Base-by-base conservation (phyloP, 495 filamentous ascomycete species). In the Glonium stellatum region DNA sequence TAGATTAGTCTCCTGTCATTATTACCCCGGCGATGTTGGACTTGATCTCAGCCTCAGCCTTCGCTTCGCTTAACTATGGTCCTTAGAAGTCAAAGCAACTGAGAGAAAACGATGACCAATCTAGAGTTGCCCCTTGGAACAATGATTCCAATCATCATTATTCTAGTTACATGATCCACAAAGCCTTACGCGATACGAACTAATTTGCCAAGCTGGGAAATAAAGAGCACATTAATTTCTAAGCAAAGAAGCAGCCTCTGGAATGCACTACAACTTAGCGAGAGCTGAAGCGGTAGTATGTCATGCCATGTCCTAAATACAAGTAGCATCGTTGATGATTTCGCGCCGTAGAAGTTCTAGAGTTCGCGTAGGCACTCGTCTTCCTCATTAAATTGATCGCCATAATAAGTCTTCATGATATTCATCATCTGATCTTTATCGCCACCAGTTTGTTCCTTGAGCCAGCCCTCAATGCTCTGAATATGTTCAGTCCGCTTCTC, bases 401-500 rank as follows among this genome's bases (percentile, higher is more conserved):
- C 85, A 67, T 87, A 88, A 64, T 77, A 78, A 44, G 76, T 71
- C 50, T 74, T 75, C 73, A 79, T 79, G 12, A 88, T 67, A n/a
- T 67, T 67, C 2, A 72, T 70, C 37, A 86, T 66, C 36, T 75
- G 62, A 61, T 81, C 78, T 57, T 75, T 70, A 70, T 88, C 83
- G 6, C 74, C 76, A 11, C 74, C 75, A 0, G 73, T 73, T 58
- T 80, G 58, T 23, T 77, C 76, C 54, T 71, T 72, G 51, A 87
- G 58, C 67, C 82, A 87, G 22, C 76, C 76, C 62, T 89, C 87
- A 69, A 89, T 72, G 21, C 78, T 69, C 63, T 82, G 80, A 58
- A 87, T 80, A 58, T 88, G 86, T 49, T 88, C 84, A 48, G 83
- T 82, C 76, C 77, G 83, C 57, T 74, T 72, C 42, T 79, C 73